Evolutionary conservation across 2,329 filamentous ascomycete genomes (phyloP).

Genomic region (Aureobasidium sp.): DNA sequence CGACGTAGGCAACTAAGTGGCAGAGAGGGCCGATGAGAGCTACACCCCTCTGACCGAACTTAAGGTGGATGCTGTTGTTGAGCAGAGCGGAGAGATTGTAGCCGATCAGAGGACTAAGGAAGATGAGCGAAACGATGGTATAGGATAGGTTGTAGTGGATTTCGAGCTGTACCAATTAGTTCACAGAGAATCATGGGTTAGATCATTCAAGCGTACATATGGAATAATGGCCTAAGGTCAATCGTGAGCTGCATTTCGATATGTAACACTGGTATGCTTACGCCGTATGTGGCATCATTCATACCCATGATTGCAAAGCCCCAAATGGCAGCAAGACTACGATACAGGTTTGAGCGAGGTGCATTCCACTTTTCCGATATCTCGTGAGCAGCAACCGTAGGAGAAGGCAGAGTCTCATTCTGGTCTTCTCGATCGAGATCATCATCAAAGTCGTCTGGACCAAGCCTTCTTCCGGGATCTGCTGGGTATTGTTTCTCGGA

Average conservation of each 20-base stretch:
- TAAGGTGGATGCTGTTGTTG: constrained; percentile 59
- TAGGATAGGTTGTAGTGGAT: constrained; percentile 56
- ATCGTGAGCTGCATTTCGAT: no score
- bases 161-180: constrained; percentile 44
- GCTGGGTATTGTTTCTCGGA: constrained; percentile 21
- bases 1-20: constrained; percentile 58
- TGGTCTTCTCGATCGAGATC: constrained; percentile 20
- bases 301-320: constrained; percentile 60
- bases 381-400: constrained; percentile 37
- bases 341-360: constrained; percentile 52
- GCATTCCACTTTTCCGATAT: constrained; percentile 55
- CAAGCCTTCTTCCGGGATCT: constrained; percentile 22
- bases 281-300: constrained; percentile 61
- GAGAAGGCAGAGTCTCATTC: constrained; percentile 39
- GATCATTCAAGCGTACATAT: constrained; percentile 31
- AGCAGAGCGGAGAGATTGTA: constrained; percentile 57
- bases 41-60: constrained; percentile 63
- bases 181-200: neutral
- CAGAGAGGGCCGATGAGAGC: constrained; percentile 57
- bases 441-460: constrained; percentile 17
- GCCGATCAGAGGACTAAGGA: constrained; percentile 59
- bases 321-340: constrained; percentile 53
- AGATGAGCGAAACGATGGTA: constrained; percentile 58
- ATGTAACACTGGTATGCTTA: no score
- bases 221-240: constrained; percentile 38